These are phyloP conservation scores for Anthostomella pinea DNA, from an alignment of 2,329 filamentous ascomycete genomes.

Conservation along the genomic window DNA sequence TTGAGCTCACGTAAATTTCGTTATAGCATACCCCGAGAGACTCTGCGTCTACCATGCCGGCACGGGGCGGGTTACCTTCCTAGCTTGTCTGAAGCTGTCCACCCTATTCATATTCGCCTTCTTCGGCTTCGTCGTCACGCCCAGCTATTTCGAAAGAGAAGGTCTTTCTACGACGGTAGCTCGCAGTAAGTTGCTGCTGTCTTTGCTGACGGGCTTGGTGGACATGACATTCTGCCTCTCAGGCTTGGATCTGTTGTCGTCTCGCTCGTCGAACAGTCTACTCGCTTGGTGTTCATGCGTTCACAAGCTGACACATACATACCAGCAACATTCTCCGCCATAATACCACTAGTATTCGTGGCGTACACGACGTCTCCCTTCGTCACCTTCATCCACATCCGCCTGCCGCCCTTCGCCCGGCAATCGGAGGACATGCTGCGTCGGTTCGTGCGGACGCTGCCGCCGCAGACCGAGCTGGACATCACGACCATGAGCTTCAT, in stretches of 20 bases:
- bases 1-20: constrained; percentile 1
- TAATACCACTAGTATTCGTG: constrained; percentile 64
- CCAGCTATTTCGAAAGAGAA: constrained; percentile 49
- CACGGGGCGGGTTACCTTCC: constrained; percentile 61
- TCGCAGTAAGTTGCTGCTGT: constrained; percentile 23
- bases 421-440: constrained; percentile 54
- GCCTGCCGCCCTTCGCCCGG: constrained; percentile 64
- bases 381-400: constrained; percentile 69
- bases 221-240: too few relatives aligned
- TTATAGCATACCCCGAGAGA: constrained; percentile 50
- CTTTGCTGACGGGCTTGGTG: too few relatives aligned
- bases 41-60: constrained; percentile 76
- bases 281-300: constrained; percentile 3
- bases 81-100: constrained; percentile 69
- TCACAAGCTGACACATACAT: constrained; percentile 3
- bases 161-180: constrained; percentile 22
- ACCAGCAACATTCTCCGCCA: constrained; percentile 56
- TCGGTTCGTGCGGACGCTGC: constrained; percentile 47
- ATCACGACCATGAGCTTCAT: constrained; percentile 56
- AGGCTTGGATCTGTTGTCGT: background rate
- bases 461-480: constrained; percentile 45
- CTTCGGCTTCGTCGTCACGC: constrained; percentile 62
- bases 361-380: constrained; percentile 66
- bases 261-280: background rate
- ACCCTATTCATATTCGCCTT: constrained; percentile 67